Base-by-base conservation (phyloP, 1,284 basidiomycete genomes). In the Cryptococcus sp. region DNA sequence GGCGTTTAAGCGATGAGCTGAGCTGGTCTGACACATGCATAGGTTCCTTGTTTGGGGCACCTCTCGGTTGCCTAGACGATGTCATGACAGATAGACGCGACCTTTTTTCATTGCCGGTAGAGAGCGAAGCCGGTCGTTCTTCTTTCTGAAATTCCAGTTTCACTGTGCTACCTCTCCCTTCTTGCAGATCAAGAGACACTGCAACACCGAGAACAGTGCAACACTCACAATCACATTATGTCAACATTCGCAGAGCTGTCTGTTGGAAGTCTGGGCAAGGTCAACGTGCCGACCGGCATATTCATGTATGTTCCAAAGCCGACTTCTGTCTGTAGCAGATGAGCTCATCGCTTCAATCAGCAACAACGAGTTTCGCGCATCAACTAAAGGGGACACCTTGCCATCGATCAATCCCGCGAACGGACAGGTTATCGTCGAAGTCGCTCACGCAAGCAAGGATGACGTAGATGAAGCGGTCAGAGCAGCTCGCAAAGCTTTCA, bases 391-490 rank as follows among this genome's bases (percentile, higher is more conserved):
- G 45, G 54, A 64, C 56, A 73, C 68, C 50, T 71, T 71, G 62
- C 56, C 66, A 11, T 68, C 61, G 27, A 41, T 66, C 54, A 61
- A 67, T 59, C 72, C 70, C 19, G 90, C 90, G 80, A 48, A 90
- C 84, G 60, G 80, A 73, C 49, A 87, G 54, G 60, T 66, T 45
- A 59, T 73, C 11, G 56, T 72, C 56, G 65, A 71, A 48, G 69
- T 75, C 52, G 51, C 68, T 2, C 69, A 74, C 50, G 76, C 73
- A 1, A 55, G 61, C 16, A 57, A 61, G 17, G 71, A 86, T 74
- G 92, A 94, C 76, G 87, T 94, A 66, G 88, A 94, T 72, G 73
- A 81, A 44, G 92, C 92, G 8, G 92, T 94, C 51, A 84, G 84
- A 22, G 89, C 91, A 17, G 93, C 93, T 31, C 85, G 92, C 65